Evolutionary conservation across 1,284 basidiomycete genomes (phyloP), one percentile per base, ranked within the genome.

Genomic region (Cryptococcus amylolentus): DNA sequence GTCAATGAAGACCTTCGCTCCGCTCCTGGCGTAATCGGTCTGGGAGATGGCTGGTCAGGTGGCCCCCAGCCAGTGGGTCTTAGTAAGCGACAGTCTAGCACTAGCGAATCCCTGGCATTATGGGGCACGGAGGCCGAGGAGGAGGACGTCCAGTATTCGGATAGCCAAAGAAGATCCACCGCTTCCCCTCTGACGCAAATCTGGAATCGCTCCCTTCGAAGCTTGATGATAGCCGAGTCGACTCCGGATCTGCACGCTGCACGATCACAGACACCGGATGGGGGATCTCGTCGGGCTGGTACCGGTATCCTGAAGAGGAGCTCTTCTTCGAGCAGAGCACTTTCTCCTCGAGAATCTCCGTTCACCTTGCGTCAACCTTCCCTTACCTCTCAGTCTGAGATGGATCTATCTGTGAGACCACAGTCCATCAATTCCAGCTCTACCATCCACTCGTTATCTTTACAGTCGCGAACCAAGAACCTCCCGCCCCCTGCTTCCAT

Each of bases 41-140:
- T 74, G 2, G 72, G 72, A 8, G 72, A 74, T 42, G 72, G 72
- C 12, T 74, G 72, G 72, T 68, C 68, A 10, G 66, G 70, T 35
- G 69, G 67, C 27, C 64, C 60, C 7, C 55, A 54, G 35, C 38
- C 12, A 35, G 26, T 35, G 28, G 6, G 18, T 12, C 31, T 41
- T 41, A 52, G 35, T 14, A n/a, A 23, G n/a, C 55, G 27, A 47
- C 18, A 28, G 14, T 16, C n/a, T 6, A 45, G n/a, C 3, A 52
- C 58, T 10, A 55, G 57, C 4, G 65, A 69, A 44, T 65, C 67
- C 1, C 51, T 67, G 27, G 53, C 58, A 3, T 46, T 69, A 4
- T 67, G 65, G 66, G 23, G 18, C 35, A 35, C 31, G 13, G 47
- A 52, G 18, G 8, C 27, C 16, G 62, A 42, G 1, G 38, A 39